Conservation (phyloP, 192 early-diverging fungal genomes). For the Coemansia sp. region DNA sequence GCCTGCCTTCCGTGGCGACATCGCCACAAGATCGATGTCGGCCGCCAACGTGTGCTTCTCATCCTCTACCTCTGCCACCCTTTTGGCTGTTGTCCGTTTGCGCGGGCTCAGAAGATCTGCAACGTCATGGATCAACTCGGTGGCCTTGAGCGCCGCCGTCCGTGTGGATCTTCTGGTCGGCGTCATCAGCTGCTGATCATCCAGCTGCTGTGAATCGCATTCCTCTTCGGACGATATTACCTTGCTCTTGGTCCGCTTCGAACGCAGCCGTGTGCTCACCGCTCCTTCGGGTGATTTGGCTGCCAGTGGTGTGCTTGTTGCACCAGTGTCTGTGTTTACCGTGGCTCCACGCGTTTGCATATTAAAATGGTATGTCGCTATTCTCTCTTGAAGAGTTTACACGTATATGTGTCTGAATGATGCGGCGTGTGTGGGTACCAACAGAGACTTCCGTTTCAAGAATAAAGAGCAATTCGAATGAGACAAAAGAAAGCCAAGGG, state of each 20-base stretch:
- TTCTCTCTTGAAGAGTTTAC: not conserved
- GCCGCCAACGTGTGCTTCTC: slow-evolving; percentile 8
- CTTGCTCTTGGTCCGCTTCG: slow-evolving; percentile 14
- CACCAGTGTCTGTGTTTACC: slow-evolving; percentile 6
- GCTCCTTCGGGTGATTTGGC: not conserved
- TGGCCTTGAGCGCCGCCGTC: slow-evolving; percentile 29
- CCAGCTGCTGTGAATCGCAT: slow-evolving; percentile 8
- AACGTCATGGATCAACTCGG: slow-evolving; percentile 24
- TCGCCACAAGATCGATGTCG: slow-evolving; percentile 6
- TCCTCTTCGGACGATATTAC: slow-evolving; percentile 5
- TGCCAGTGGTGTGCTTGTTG: slow-evolving; percentile 9
- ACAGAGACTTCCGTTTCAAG: too few species aligned
- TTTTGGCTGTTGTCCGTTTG: slow-evolving; percentile 16
- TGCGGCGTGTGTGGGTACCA: too few species aligned
- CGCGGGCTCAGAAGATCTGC: slow-evolving; percentile 14
- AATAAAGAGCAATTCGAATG: not conserved
- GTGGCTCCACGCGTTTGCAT: slow-evolving; percentile 21
- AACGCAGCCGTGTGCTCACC: slow-evolving; percentile 17
- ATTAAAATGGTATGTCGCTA: not conserved
- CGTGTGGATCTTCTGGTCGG: slow-evolving; percentile 39
- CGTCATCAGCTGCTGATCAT: slow-evolving; percentile 15
- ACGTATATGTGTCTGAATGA: not conserved
- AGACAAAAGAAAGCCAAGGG: not conserved
- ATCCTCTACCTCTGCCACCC: not conserved
- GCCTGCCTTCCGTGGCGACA: not conserved